Base-by-base conservation (phyloP, 1,139 yeast genomes). In the Trichomonascaceae sp. region DNA sequence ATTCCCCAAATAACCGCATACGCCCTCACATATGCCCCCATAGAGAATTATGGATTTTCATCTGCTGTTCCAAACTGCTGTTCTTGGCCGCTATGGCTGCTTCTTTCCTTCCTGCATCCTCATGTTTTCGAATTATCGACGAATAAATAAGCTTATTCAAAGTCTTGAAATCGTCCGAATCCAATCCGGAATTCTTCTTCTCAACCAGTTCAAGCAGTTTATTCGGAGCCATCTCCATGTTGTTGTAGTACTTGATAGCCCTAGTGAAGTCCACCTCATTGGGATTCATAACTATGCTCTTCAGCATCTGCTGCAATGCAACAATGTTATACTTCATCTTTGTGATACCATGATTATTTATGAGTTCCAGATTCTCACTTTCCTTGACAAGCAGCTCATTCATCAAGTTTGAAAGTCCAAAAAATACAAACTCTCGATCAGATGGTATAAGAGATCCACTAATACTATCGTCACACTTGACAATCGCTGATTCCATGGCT, bases 301-400 rank as follows among this genome's bases (percentile, higher is more conserved):
- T 78, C 57, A 85, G 77, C 77, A 84, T 81, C 65, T 87, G 95
- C 69, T 87, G 95, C 50, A 88, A 70, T 0, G 87, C 84, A 54
- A 82, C 78, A 39, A 87, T 83, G 66, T 88, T 87, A 63, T 84
- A 77, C 56, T 83, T 71, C 59, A 88, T 74, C 62, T 83, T 81
- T 65, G 82, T 82, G 51, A 86, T 75, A 44, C 96, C 96, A 62
- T 80, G 79, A 18, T 72, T 70, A 65, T 86, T 87, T 63, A 87
- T 73, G 50, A 76, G 78, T 17, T 69, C 68, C 10, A 89, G 74
- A 41, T 80, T 71, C 17, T 74, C 76, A 1, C 91, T 79, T n/a
- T 85, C 87, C 47, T 70, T 71, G 5, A 88, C 78, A 50, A 86
- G 74, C 36, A 83, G 72, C 56, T 74, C 72, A 65, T 84, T 85